Conservation (phyloP, 1,139 yeast species). For the Zygosaccharomyces sapae region DNA sequence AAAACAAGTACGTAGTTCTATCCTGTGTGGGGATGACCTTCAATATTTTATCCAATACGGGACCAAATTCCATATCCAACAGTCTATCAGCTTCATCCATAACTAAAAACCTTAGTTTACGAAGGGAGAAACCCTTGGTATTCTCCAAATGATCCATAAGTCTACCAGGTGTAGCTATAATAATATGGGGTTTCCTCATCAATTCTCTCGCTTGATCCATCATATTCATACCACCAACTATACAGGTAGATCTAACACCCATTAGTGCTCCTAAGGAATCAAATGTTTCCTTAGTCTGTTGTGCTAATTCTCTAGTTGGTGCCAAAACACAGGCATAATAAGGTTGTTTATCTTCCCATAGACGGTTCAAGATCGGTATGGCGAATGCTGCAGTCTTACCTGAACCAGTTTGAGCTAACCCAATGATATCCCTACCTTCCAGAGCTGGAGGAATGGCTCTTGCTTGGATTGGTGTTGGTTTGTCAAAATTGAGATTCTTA, state of each 20-base stretch:
- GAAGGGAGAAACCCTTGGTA: conserved; percentile 84
- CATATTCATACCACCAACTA: conserved; percentile 98
- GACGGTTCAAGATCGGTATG: conserved; percentile 81
- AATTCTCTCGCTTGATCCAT: conserved; percentile 95
- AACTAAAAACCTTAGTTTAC: conserved; percentile 75
- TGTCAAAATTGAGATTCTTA: conserved; percentile 56
- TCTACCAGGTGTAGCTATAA: conserved; percentile 97
- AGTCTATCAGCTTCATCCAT: conserved; percentile 98
- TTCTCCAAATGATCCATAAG: conserved; percentile 92
- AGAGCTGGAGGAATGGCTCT: conserved; percentile 90
- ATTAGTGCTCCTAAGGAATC: conserved; percentile 86
- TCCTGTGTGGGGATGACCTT: conserved; percentile 66
- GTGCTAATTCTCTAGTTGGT: conserved; percentile 96
- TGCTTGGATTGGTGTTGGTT: conserved; percentile 87
- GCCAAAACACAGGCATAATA: conserved; percentile 87
- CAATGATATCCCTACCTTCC: conserved; percentile 77
- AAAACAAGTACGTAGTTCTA: conserved; percentile 81
- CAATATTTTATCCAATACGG: conserved; percentile 82
- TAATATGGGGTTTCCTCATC: conserved; percentile 87
- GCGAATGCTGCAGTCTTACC: conserved; percentile 88
- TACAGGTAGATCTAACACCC: conserved; percentile 83
- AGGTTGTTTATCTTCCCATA: conserved; percentile 86
- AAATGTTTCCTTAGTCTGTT: conserved; percentile 91
- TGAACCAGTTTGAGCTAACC: conserved; percentile 82
- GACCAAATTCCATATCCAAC: conserved; percentile 95